Percentiles rank a stretch among this genome's conserved stretches.
phyloP scores from a whole-genome alignment of 2,329 filamentous ascomycete species.

The Fonsecaea nubica region DNA sequence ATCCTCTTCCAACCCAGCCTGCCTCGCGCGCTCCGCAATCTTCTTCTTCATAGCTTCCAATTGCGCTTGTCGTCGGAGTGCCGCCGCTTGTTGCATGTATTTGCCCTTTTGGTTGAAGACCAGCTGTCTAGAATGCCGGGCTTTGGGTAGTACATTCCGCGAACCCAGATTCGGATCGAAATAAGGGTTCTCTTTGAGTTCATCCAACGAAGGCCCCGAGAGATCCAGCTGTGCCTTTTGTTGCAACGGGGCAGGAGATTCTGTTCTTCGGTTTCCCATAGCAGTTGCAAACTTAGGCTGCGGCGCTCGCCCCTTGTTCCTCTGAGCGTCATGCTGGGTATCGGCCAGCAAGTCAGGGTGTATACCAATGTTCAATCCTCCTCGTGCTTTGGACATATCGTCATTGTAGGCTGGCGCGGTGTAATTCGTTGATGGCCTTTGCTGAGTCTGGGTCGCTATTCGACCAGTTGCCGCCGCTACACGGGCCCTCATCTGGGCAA shows the following conservation, averaged over 20 bases:
- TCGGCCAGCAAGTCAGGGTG: slow-evolving; percentile 74
- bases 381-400: slow-evolving; percentile 59
- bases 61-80: slow-evolving; percentile 82
- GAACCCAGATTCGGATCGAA: slow-evolving; percentile 73
- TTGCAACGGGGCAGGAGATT: slow-evolving; percentile 47
- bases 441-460: slow-evolving; percentile 50
- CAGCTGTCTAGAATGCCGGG: slow-evolving; percentile 75
- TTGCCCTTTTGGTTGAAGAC: slow-evolving; percentile 96
- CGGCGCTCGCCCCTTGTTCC: slow-evolving; percentile 45
- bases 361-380: slow-evolving; percentile 75
- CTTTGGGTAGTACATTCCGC: slow-evolving; percentile 64
- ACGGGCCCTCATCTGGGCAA: slow-evolving; percentile 79
- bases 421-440: slow-evolving; percentile 53
- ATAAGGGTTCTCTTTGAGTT: slow-evolving; percentile 77
- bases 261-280: slow-evolving; percentile 61
- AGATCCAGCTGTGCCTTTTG: slow-evolving; percentile 62
- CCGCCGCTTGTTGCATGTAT: slow-evolving; percentile 93
- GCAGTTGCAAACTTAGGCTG: slow-evolving; percentile 62
- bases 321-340: slow-evolving; percentile 51
- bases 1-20: slow-evolving; percentile 93
- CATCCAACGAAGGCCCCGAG: slow-evolving; percentile 63
- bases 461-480: slow-evolving; percentile 74
- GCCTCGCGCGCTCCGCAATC: slow-evolving; percentile 84
- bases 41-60: slow-evolving; percentile 94
- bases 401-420: slow-evolving; percentile 58